These are phyloP conservation scores for Evernia prunastri DNA, from an alignment of 495 filamentous ascomycete species.

Conservation along the genomic window DNA sequence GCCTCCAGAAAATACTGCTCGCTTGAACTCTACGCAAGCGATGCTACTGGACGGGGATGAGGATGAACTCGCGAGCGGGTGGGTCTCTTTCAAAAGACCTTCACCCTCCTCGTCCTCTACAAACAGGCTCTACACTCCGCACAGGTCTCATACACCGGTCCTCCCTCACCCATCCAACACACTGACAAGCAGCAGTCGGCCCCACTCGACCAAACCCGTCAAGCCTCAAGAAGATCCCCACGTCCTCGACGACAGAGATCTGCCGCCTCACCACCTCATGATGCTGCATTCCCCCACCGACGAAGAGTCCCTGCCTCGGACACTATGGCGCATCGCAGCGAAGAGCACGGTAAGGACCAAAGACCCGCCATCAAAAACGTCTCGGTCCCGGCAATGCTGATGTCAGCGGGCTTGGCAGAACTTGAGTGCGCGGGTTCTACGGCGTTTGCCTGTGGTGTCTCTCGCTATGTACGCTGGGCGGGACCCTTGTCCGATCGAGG, in stretches of 20 bases:
- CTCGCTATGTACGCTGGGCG: conserved; percentile 22
- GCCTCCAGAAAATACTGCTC: background rate
- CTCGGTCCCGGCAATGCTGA: too few relatives aligned
- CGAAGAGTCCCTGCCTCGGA: conserved; percentile 7
- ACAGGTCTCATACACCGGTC: background rate
- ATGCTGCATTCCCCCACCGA: background rate
- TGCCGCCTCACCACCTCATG: conserved; percentile 9
- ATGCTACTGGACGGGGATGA: background rate
- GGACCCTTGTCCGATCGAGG: conserved; percentile 23
- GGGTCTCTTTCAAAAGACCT: background rate
- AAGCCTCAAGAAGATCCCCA: background rate
- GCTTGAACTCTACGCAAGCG: background rate
- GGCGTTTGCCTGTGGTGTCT: conserved; percentile 26
- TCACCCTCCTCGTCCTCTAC: background rate
- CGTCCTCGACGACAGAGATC: conserved; percentile 2
- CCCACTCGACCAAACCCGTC: background rate
- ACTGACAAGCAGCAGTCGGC: background rate
- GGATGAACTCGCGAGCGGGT: background rate
- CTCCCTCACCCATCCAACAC: too few relatives aligned
- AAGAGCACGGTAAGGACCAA: conserved; percentile 16
- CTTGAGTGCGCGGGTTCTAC: conserved; percentile 29
- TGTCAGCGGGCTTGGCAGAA: conserved; percentile 12
- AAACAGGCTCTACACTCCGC: background rate
- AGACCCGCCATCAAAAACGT: too few relatives aligned
- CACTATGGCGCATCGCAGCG: conserved; percentile 13